Percentiles rank a stretch among this genome's conserved stretches.
Evolutionary conservation across 2,329 filamentous ascomycete genomes (phyloP).

Genomic region (Calonectria hawksworthii): DNA sequence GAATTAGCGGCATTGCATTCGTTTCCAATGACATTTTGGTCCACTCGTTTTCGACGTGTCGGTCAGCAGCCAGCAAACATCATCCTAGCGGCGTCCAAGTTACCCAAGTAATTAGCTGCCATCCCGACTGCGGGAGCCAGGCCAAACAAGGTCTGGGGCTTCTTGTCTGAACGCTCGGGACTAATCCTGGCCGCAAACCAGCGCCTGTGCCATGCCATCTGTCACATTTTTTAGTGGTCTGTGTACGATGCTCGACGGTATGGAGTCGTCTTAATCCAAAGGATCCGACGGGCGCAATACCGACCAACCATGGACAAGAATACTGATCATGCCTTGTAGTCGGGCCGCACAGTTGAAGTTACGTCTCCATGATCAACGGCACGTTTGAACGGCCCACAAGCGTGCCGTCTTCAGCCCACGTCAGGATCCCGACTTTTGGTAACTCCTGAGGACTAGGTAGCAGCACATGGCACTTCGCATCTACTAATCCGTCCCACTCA

Average conservation of each 20-base stretch:
- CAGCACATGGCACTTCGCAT: slow-evolving; percentile 14
- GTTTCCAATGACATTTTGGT: background rate
- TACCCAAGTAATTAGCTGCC: background rate
- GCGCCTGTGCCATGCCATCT: slow-evolving; percentile 12
- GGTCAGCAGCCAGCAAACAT: slow-evolving; percentile 8
- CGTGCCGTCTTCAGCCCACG: background rate
- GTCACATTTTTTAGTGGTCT: slow-evolving; percentile 9
- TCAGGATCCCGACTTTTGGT: slow-evolving; percentile 7
- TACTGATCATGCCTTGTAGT: slow-evolving; percentile 3
- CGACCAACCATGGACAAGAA: slow-evolving; percentile 7
- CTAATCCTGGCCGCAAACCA: background rate
- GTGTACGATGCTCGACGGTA: background rate
- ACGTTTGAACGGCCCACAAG: background rate
- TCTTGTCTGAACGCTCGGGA: slow-evolving; percentile 23
- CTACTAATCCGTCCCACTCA: background rate
- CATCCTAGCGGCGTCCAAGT: background rate
- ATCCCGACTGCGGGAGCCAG: background rate
- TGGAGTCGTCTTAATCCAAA: background rate
- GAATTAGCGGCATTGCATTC: background rate
- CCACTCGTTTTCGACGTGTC: background rate
- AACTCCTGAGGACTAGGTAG: background rate
- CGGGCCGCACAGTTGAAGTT: slow-evolving; percentile 18
- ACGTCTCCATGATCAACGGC: background rate
- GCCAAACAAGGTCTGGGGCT: background rate
- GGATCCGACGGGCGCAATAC: background rate